Conservation (phyloP, 805 yeast genomes). For the Saturnispora mendoncae region DNA sequence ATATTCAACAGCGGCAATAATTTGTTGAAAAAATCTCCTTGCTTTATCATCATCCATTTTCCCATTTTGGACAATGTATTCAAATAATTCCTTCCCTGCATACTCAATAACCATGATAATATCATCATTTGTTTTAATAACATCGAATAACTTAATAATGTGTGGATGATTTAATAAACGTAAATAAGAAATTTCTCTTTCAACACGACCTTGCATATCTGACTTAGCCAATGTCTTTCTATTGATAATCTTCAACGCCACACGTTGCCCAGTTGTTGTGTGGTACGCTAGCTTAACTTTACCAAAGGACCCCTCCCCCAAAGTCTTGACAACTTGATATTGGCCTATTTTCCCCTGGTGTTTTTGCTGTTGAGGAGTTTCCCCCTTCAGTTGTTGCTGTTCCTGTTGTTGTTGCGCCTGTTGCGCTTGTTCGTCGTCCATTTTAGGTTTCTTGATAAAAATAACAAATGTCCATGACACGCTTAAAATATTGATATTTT, state of each 20-base stretch:
- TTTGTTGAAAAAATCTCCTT: conserved; percentile 89
- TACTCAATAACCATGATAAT: conserved; percentile 95
- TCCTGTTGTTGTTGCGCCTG: too few relatives aligned
- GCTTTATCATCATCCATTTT: conserved; percentile 90
- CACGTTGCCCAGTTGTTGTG: conserved; percentile 82
- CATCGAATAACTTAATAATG: conserved; percentile 90
- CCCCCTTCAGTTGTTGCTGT: conserved; percentile 12
- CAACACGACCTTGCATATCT: conserved; percentile 95
- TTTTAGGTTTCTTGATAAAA: background rate
- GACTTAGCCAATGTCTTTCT: conserved; percentile 85
- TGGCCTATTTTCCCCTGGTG: conserved; percentile 59
- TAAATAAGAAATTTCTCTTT: conserved; percentile 85
- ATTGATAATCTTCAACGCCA: conserved; percentile 88
- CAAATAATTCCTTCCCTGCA: conserved; percentile 94
- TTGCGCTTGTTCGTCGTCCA: background rate
- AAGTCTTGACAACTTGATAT: conserved; percentile 83
- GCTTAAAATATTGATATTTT: too few relatives aligned
- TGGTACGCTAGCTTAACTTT: conserved; percentile 90
- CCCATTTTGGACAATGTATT: conserved; percentile 89
- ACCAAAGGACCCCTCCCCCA: conserved; percentile 96
- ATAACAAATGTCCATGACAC: background rate
- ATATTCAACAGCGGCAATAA: conserved; percentile 91
- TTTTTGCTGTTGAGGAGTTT: conserved; percentile 13
- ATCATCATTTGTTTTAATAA: conserved; percentile 89
- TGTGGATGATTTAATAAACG: conserved; percentile 90